Conservation (phyloP, 352 stramenopile genomes). For the Phytophthora tentaculata region DNA sequence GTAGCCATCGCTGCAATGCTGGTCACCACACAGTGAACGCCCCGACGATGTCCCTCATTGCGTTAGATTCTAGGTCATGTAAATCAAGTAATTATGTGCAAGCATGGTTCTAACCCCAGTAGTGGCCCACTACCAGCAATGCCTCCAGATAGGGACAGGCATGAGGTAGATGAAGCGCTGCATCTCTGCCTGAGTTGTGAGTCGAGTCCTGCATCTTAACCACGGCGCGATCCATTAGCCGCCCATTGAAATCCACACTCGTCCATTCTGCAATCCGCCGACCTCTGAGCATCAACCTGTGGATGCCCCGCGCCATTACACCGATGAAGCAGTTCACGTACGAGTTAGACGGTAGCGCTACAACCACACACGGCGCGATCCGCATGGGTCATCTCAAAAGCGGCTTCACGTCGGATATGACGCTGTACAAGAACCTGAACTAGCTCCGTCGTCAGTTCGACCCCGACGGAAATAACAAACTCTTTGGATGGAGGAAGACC, state of each 20-base stretch:
- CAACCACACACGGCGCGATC: constrained; percentile 34
- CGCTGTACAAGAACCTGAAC: constrained; percentile 62
- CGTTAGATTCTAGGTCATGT: constrained; percentile 10
- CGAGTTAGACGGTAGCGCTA: constrained; percentile 31
- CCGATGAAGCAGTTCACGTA: constrained; percentile 36
- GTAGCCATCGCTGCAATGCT: constrained; percentile 1
- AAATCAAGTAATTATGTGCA: constrained; percentile 1
- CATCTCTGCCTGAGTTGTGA: background rate
- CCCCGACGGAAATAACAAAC: constrained; percentile 51
- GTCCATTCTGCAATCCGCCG: constrained; percentile 10
- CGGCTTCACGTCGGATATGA: constrained; percentile 46
- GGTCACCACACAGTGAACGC: background rate
- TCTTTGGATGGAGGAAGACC: constrained; percentile 61
- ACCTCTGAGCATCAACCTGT: background rate
- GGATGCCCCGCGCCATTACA: background rate
- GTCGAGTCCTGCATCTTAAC: background rate
- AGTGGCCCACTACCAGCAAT: background rate
- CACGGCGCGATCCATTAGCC: no score
- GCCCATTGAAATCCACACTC: constrained; percentile 1
- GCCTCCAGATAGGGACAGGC: constrained; percentile 1
- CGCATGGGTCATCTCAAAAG: constrained; percentile 28
- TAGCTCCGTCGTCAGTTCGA: constrained; percentile 45
- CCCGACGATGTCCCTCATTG: background rate
- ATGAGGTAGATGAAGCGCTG: background rate
- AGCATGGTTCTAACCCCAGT: background rate